Percentiles rank a stretch among this genome's conserved stretches.
phyloP scores from a whole-genome alignment of 805 yeast species.

The Nakazawaea wickerhamii region DNA sequence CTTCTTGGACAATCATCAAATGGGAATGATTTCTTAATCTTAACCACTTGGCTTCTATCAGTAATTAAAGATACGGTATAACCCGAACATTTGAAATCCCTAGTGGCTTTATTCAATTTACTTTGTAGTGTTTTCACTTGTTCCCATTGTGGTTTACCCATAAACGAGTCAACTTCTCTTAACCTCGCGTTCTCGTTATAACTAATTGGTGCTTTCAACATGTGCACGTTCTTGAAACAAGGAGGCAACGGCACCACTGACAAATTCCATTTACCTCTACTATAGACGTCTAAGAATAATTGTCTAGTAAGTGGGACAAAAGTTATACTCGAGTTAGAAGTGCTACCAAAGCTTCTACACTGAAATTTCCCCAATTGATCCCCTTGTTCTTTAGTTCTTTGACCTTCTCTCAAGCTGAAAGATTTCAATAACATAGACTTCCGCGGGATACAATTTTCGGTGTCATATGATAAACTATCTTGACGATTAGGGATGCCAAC shows the following conservation, averaged over 20 bases:
- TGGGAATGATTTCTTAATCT: slow-evolving; percentile 42
- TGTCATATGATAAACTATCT: neutral
- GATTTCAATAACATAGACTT: neutral
- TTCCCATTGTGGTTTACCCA: slow-evolving; percentile 45
- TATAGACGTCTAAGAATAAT: slow-evolving; percentile 52
- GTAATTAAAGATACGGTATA: slow-evolving; percentile 56
- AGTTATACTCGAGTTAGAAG: neutral
- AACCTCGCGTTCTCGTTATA: slow-evolving; percentile 43
- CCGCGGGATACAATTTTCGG: neutral
- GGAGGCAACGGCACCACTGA: slow-evolving; percentile 52
- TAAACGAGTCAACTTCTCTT: slow-evolving; percentile 36
- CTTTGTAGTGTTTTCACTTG: slow-evolving; percentile 33
- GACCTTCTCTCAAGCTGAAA: neutral
- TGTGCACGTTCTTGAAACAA: slow-evolving; percentile 39
- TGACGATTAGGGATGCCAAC: neutral
- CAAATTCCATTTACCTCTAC: slow-evolving; percentile 50
- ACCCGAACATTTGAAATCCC: slow-evolving; percentile 41
- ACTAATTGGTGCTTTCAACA: slow-evolving; percentile 57
- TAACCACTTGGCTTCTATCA: slow-evolving; percentile 40
- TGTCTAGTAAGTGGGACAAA: slow-evolving; percentile 39
- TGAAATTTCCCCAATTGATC: neutral
- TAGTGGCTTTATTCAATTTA: slow-evolving; percentile 32
- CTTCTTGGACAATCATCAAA: slow-evolving; percentile 47
- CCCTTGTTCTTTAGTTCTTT: neutral
- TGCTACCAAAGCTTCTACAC: neutral